Percentiles rank a stretch among this genome's conserved stretches.
phyloP scores from a whole-genome alignment of 345 rosid species.

The Populus nigra region DNA sequence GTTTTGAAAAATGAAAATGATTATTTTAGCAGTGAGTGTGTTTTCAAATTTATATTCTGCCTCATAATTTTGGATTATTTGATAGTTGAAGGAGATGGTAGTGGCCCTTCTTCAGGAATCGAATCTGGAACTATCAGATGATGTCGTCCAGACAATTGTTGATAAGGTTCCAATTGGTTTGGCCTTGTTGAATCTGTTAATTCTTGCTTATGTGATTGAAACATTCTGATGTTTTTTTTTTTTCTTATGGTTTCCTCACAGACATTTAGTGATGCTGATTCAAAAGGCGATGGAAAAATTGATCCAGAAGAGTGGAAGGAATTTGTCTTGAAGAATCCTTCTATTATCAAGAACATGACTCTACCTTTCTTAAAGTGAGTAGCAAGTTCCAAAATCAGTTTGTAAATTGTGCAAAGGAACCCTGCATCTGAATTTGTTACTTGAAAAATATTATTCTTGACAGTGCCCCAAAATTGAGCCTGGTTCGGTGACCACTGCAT shows the following conservation, averaged over 20 bases:
- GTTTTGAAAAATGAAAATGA: not conserved
- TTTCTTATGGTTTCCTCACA: constrained; percentile 11
- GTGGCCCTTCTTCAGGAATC: constrained; percentile 83
- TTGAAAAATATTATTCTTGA: not conserved
- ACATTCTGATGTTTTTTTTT: not conserved
- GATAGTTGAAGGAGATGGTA: constrained; percentile 87
- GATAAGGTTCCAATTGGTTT: constrained; percentile 49
- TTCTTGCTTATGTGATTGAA: not conserved
- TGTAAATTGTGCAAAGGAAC: not conserved
- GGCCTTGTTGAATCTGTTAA: not conserved
- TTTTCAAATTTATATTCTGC: not conserved
- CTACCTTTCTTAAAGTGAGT: constrained; percentile 81
- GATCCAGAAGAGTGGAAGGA: constrained; percentile 86
- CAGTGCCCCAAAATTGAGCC: not conserved
- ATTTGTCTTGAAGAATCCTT: constrained; percentile 62
- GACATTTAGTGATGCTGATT: constrained; percentile 73
- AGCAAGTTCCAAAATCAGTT: not conserved
- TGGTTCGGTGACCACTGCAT: not conserved
- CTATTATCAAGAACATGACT: constrained; percentile 89
- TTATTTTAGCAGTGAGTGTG: no score
- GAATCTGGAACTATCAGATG: constrained; percentile 63
- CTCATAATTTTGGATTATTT: constrained; percentile 6
- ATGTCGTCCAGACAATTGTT: constrained; percentile 62
- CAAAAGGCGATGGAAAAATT: constrained; percentile 68
- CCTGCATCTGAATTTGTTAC: not conserved